Base-by-base conservation (phyloP, 768 basidiomycete genomes). In the Stropharia rugosoannulata region DNA sequence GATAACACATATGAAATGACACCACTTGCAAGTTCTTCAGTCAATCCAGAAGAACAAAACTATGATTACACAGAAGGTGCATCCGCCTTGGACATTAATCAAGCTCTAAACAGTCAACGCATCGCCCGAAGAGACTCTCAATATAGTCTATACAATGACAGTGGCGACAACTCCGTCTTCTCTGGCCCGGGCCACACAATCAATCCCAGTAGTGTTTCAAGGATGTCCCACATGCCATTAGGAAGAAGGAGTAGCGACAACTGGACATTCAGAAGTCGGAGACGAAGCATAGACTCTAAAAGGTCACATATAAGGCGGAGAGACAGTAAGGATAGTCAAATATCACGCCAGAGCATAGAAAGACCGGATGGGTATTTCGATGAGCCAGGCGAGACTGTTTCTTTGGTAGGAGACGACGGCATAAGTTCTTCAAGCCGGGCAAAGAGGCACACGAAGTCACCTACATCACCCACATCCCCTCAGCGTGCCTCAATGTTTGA, bases 21-120 rank as follows among this genome's bases (percentile, higher is more conserved):
- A 49, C 66, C 74, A 42, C 60, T 74, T 36, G 69, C 73, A 53
- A 69, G 73, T 56, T 65, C 76, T 47, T 73, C 76, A 43, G 53
- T 50, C 27, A 56, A 62, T 15, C 42, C 54, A 19, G 54, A 57
- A 57, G 54, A 57, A 32, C 57, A 54, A 22, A 42, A 61, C 16
- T 64, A 80, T 54, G 93, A 95, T 73, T 95, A 95, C 68, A 93
- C 93, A 1, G 93, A 95, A 62, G 92, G 91, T 39, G 93, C 93
- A 35, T 87, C 89, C 10, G 76, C 84, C 6, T 74, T 84, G 29
- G 93, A 93, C 57, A 92, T 95, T 42, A 70, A 81, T 55, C 69
- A 76, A 59, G 91, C 81, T 15, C 62, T 87, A n/a, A 72, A 73
- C 36, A 80, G 77, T 59, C 75, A 63, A 49, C 75, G 77, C 41